These are phyloP conservation scores for Rhodomyrtus tomentosa DNA, from an alignment of 345 rosid species.

Conservation along the genomic window DNA sequence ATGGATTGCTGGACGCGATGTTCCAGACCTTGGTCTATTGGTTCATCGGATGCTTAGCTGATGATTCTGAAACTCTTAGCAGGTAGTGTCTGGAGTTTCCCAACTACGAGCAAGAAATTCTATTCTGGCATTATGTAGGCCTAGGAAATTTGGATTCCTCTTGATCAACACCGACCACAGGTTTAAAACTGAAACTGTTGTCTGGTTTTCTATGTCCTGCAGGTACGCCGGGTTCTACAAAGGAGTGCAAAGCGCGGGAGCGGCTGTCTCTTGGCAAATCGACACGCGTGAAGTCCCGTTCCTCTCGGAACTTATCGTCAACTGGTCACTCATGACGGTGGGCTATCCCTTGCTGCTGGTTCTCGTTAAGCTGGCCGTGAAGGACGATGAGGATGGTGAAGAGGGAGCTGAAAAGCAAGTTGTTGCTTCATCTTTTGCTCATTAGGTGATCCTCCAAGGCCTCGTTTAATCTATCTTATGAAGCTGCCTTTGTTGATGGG, in stretches of 20 bases:
- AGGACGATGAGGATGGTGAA: conserved; percentile 20
- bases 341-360: conserved; percentile 62
- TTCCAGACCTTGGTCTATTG: conserved; percentile 86
- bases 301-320: conserved; percentile 44
- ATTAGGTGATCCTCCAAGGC: neutral
- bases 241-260: conserved; percentile 96
- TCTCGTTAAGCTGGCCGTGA: conserved; percentile 54
- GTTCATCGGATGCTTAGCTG: conserved; percentile 77
- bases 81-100: neutral
- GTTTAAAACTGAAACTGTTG: neutral
- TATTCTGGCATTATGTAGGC: neutral
- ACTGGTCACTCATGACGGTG: conserved; percentile 67
- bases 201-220: neutral
- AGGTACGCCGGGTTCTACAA: conserved; percentile 83
- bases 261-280: conserved; percentile 89
- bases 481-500: neutral
- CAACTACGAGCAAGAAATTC: too few species aligned
- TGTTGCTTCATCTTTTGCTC: neutral
- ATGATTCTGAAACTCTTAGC: conserved; percentile 81
- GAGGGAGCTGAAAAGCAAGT: neutral
- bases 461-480: neutral
- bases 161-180: neutral
- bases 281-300: conserved; percentile 53
- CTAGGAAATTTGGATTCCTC: neutral
- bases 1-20: conserved; percentile 79